These are phyloP conservation scores for Rosa rugosa DNA, from an alignment of 306 rosid genomes.

Conservation along the genomic window DNA sequence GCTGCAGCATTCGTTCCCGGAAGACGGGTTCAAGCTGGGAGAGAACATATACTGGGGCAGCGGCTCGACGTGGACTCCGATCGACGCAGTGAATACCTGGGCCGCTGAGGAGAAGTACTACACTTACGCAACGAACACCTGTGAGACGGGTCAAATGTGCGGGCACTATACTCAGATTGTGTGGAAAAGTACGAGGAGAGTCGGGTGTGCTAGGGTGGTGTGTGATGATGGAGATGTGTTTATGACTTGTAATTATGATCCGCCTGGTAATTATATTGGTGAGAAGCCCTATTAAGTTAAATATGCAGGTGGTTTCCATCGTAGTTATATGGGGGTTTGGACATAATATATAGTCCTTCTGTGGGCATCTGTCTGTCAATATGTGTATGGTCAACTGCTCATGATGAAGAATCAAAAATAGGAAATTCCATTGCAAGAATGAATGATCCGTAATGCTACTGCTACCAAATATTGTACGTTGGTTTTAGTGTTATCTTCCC, in stretches of 20 bases:
- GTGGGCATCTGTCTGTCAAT: neutral
- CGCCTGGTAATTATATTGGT: conserved; percentile 75
- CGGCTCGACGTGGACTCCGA: conserved; percentile 66
- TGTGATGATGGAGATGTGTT: conserved; percentile 80
- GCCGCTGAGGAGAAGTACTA: conserved; percentile 69
- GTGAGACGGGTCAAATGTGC: conserved; percentile 70
- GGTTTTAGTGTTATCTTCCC: neutral
- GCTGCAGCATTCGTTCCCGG: conserved; percentile 75
- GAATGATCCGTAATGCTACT: neutral
- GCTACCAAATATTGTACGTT: neutral
- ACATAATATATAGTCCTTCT: neutral
- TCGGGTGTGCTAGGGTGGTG: conserved; percentile 74
- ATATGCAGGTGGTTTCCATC: too few species aligned
- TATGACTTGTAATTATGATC: conserved; percentile 88
- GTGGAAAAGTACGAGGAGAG: conserved; percentile 63
- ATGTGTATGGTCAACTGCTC: neutral
- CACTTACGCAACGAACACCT: conserved; percentile 48
- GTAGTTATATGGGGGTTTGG: neutral
- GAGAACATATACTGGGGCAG: conserved; percentile 90
- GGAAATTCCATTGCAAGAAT: neutral
- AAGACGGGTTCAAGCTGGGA: conserved; percentile 64
- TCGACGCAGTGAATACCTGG: conserved; percentile 71
- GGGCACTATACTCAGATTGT: conserved; percentile 91
- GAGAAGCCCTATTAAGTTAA: conserved; percentile 51
- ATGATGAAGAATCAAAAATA: neutral